Conservation (phyloP, 176 grass and related monocot genomes). For the Canna indica region DNA sequence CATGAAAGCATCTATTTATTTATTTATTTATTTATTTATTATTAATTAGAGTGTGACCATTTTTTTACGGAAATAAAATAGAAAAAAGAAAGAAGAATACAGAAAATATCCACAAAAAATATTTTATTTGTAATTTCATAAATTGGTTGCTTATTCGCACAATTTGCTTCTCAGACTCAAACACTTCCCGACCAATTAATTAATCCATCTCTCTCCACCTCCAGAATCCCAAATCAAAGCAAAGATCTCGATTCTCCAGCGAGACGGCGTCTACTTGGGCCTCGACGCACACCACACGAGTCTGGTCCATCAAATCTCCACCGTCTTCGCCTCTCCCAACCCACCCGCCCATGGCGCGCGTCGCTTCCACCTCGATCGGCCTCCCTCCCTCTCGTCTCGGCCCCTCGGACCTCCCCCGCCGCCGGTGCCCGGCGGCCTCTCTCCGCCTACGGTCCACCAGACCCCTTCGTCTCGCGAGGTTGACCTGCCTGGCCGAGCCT, state of each 20-base stretch:
- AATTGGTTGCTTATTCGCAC: no score
- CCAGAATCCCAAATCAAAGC: no score
- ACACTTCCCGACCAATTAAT: background rate
- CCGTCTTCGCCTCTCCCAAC: background rate
- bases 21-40: no score
- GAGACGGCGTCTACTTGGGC: background rate
- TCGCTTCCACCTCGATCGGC: slow-evolving; percentile 37
- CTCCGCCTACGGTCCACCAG: background rate
- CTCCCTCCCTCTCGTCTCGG: slow-evolving; percentile 1
- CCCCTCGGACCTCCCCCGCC: background rate
- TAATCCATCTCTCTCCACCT: no score
- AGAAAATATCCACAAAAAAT: no score
- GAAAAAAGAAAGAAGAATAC: no score
- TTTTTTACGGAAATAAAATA: no score
- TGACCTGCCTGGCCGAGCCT: slow-evolving; percentile 31
- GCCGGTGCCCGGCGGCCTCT: background rate
- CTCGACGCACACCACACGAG: background rate
- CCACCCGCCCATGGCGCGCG: slow-evolving; percentile 36
- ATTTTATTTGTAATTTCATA: no score
- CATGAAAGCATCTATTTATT: no score
- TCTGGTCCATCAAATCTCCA: background rate
- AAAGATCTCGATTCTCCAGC: no score
- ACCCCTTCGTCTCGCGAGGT: slow-evolving; percentile 19
- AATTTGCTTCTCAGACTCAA: no score
- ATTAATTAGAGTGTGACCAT: no score